Base-by-base conservation (phyloP, 2,329 filamentous ascomycete genomes). In the Xylariaceae sp. region DNA sequence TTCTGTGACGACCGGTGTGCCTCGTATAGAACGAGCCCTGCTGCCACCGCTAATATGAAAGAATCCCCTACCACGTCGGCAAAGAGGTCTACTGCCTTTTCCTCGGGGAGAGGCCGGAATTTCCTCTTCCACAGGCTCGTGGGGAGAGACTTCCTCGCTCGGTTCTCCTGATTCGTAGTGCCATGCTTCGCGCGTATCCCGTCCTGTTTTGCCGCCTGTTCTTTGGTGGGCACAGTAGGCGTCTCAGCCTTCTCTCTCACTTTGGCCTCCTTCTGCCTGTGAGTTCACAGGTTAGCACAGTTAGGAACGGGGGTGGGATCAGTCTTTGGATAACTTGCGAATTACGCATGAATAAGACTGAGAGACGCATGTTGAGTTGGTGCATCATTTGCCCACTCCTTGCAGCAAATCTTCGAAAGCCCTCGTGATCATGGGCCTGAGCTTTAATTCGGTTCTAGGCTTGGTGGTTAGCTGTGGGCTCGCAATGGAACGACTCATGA, bases 321-420 rank as follows among this genome's bases (percentile, higher is more conserved):
- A n/a, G n/a, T n/a, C n/a, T n/a, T n/a, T n/a, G n/a, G n/a, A n/a
- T n/a, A 13, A 73, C 72, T 19, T 72, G 68, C 24, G 59, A 57
- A 36, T 81, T 74, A 40, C 75, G 68, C 23, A 81, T 52, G 4
- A 75, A 49, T 3, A 75, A 70, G 4, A 81, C 77, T 11, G 69
- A 72, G 47, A 78, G 53, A 32, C 73, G 68, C 77, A 81, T 81
- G 47, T 80, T 81, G 33, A 81, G 56, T 57, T 81, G 77, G 49
- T 81, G 77, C 46, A 81, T 77, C 8, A 61, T 57, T 50, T 81
- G 77, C 38, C 77, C 77, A 51, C 79, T 78, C 38, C 60, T 64
- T 28, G 75, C 76, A 27, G 77, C 77, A 42, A 79, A 71, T 5
- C 56, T 56, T 36, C 77, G 74, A 53, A 81, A 80, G 28, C 66